Evolutionary conservation across 2,329 filamentous ascomycete species (phyloP).

Genomic region (Cytospora piceicola): DNA sequence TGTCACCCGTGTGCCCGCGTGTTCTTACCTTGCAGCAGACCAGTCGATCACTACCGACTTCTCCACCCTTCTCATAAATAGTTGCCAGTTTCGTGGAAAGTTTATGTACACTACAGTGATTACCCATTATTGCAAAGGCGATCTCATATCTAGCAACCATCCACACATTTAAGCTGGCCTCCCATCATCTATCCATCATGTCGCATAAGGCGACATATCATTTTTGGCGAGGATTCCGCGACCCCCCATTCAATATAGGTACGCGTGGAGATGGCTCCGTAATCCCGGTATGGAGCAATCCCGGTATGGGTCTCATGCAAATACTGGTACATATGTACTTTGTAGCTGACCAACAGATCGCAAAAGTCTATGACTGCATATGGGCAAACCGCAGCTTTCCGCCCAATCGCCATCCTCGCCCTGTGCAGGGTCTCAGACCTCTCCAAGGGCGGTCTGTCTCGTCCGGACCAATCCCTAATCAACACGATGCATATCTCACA

Average conservation of each 20-base stretch:
- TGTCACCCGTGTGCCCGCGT: not conserved
- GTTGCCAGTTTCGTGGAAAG: not conserved
- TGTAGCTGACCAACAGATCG: constrained; percentile 18
- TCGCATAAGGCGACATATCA: not conserved
- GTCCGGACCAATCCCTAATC: constrained; percentile 25
- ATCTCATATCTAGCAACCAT: not conserved
- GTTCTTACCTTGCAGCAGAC: not conserved
- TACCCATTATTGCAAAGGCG: not conserved
- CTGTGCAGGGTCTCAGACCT: constrained; percentile 22
- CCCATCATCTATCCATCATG: constrained; percentile 1
- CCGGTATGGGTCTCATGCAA: constrained; percentile 13
- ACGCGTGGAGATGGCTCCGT: not conserved
- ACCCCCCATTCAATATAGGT: not conserved
- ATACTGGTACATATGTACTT: constrained; percentile 1
- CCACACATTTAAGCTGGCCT: not conserved
- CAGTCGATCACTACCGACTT: not conserved
- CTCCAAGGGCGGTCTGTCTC: constrained; percentile 20
- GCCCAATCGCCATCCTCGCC: constrained; percentile 16
- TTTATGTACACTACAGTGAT: not conserved
- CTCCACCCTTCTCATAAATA: not conserved
- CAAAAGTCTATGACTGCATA: constrained; percentile 14
- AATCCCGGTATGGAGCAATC: not conserved
- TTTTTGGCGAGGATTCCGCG: constrained; percentile 1
- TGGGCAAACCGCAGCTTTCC: not conserved
- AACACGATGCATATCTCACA: constrained; percentile 25